Evolutionary conservation across 257 asterid species (phyloP).

Genomic region (Marsdenia floribunda): DNA sequence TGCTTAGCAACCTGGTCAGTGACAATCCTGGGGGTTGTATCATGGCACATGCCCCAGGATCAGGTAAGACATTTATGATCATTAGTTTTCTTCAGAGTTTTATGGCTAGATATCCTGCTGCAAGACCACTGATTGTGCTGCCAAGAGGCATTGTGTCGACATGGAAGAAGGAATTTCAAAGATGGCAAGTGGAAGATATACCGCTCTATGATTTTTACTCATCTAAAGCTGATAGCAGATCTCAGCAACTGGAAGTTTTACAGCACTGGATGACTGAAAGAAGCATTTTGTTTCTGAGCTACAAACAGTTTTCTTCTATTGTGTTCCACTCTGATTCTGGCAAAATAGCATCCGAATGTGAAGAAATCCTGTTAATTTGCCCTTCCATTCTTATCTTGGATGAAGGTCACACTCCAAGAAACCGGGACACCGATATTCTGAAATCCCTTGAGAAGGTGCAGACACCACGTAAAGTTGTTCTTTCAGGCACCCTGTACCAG

Average conservation of each 20-base stretch:
- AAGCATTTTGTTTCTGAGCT: slow-evolving; percentile 72
- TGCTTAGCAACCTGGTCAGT: slow-evolving; percentile 63
- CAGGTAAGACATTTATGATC: slow-evolving; percentile 85
- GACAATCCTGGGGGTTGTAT: slow-evolving; percentile 90
- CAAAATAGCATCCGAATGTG: slow-evolving; percentile 49
- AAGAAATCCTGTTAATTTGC: slow-evolving; percentile 43
- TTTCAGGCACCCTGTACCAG: slow-evolving; percentile 88
- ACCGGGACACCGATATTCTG: slow-evolving; percentile 72
- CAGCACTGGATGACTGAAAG: slow-evolving; percentile 58
- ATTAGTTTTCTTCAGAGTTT: slow-evolving; percentile 88
- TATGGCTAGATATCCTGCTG: slow-evolving; percentile 77
- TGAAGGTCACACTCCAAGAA: slow-evolving; percentile 91
- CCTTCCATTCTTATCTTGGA: slow-evolving; percentile 79
- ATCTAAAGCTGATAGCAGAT: slow-evolving; percentile 66
- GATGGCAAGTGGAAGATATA: slow-evolving; percentile 91
- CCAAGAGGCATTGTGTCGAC: slow-evolving; percentile 73
- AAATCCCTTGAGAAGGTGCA: slow-evolving; percentile 79
- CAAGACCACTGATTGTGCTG: slow-evolving; percentile 83
- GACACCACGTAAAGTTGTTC: slow-evolving; percentile 82
- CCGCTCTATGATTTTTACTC: slow-evolving; percentile 78
- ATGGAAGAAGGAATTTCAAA: slow-evolving; percentile 67
- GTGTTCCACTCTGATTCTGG: slow-evolving; percentile 51
- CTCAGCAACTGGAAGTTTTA: slow-evolving; percentile 66
- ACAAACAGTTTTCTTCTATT: slow-evolving; percentile 68
- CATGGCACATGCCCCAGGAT: slow-evolving; percentile 94